Percentiles rank a stretch among this genome's conserved stretches.
Conservation (phyloP, 768 basidiomycete species). For the Infundibulicybe gibba region DNA sequence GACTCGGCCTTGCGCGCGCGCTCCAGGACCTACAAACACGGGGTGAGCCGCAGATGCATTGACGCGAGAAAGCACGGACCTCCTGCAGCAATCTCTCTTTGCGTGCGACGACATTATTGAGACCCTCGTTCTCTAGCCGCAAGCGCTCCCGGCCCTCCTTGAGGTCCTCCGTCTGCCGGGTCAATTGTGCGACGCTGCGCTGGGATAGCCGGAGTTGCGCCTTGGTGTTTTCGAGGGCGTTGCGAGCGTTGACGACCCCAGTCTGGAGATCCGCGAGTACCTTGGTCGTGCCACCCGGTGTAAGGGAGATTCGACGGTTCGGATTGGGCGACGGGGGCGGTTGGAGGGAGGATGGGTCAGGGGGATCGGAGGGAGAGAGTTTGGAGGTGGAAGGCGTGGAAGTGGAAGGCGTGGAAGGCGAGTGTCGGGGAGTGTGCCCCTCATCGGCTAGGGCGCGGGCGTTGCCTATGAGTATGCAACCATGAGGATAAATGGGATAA, state of each 20-base stretch:
- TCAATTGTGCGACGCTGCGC: constrained; percentile 78
- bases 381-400: constrained; percentile 19
- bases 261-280: constrained; percentile 86
- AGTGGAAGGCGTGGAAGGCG: constrained; percentile 24
- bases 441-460: constrained; percentile 83
- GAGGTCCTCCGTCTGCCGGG: constrained; percentile 82
- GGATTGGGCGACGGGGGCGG: constrained; percentile 52
- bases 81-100: constrained; percentile 88
- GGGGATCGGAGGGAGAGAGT: constrained; percentile 30
- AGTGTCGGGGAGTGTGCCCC: constrained; percentile 37
- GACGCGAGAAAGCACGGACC: constrained; percentile 34
- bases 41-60: not conserved
- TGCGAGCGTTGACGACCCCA: constrained; percentile 74
- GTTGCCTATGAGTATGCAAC: constrained; percentile 54
- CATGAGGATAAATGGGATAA: constrained; percentile 15
- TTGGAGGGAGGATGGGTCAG: constrained; percentile 29
- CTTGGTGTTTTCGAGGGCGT: constrained; percentile 85
- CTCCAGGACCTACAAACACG: constrained; percentile 60
- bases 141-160: constrained; percentile 84
- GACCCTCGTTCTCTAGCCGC: constrained; percentile 79
- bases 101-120: constrained; percentile 84
- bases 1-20: constrained; percentile 85
- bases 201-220: constrained; percentile 78
- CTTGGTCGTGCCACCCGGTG: constrained; percentile 80
- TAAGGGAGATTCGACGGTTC: constrained; percentile 53